Base-by-base conservation (phyloP, 2,329 filamentous ascomycete genomes). In the Daldinia eschscholtzii region DNA sequence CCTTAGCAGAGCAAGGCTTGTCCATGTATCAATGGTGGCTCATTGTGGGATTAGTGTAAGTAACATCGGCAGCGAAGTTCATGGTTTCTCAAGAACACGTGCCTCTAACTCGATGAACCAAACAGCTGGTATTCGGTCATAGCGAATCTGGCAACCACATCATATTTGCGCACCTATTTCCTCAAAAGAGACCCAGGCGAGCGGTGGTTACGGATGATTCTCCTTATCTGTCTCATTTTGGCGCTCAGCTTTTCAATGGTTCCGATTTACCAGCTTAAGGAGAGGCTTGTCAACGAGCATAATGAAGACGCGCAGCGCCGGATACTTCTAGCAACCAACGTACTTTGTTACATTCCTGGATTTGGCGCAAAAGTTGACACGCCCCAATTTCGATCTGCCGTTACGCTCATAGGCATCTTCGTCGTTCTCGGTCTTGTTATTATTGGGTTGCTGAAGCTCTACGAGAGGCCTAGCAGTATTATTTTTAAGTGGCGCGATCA, bases 1-100 rank as follows among this genome's bases (percentile, higher is more conserved):
- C 73, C 10, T 58, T 76, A 18, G 33, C 65, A 9, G 61, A 65
- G 28, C 66, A 69, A 28, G 73, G 70, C 33, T 42, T 75, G 28
- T 74, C 73, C 12, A 72, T 72, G 30, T 75, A 74, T 57, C 63
- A 70, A 59, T 76, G 74, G 74, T 76, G 74, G 74, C 67, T 73
- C 20, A 68, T 73, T 18, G 65, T 75, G 23, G 74, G 73, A 44
- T 61, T 76, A 15, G 67, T 64, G 58, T 72, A 64, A 72, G 70
- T 71, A 71, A 23, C 44, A 52, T 33, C 46, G 26, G 26, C 28
- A 12, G 39, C 56, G 48, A 30, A 42, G 15, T 59, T 26, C n/a
- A 20, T 53, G 30, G 33, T 56, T n/a, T 9, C 53, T 37, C 10
- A 55, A 59, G 55, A 59, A 30, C 12, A 28, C 30, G 12, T 58